These are phyloP conservation scores for Calonectria hongkongensis DNA, from an alignment of 2,329 filamentous ascomycete genomes.

Conservation along the genomic window DNA sequence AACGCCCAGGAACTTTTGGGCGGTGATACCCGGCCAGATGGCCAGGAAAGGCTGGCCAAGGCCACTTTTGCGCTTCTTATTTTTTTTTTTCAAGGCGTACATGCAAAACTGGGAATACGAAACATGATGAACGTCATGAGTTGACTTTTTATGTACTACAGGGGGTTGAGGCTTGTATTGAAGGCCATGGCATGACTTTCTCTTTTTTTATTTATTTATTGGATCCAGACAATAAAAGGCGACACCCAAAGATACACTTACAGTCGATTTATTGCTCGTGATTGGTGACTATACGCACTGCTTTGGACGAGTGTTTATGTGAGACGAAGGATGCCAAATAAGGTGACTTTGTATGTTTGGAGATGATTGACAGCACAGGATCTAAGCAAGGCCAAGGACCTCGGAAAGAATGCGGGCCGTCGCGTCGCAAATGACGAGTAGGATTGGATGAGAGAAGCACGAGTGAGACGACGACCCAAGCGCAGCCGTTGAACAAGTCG, in stretches of 20 bases:
- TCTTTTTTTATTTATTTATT: too few relatives aligned
- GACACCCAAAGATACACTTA: too few relatives aligned
- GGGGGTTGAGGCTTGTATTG: background rate
- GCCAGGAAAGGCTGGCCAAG: conserved; percentile 7
- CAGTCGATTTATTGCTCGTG: too few relatives aligned
- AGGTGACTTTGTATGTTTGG: too few relatives aligned
- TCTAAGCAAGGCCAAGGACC: background rate
- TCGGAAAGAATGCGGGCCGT: conserved; percentile 23
- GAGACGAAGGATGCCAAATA: background rate
- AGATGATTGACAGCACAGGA: background rate
- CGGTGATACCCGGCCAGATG: conserved; percentile 16
- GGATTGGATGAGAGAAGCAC: conserved; percentile 23
- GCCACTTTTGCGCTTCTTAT: background rate
- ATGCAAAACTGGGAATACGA: background rate
- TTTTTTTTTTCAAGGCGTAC: background rate
- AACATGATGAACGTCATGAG: conserved; percentile 19
- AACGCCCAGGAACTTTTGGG: background rate
- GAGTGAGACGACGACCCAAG: conserved; percentile 26
- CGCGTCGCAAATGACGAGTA: conserved; percentile 20
- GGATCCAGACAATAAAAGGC: background rate
- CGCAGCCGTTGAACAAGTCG: conserved; percentile 19
- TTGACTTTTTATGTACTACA: conserved; percentile 18
- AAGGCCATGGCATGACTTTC: conserved; percentile 7
- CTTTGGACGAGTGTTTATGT: too few relatives aligned
- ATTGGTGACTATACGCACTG: background rate